Evolutionary conservation across 768 basidiomycete species (phyloP).

Genomic region (Leccinum fibrillosum): DNA sequence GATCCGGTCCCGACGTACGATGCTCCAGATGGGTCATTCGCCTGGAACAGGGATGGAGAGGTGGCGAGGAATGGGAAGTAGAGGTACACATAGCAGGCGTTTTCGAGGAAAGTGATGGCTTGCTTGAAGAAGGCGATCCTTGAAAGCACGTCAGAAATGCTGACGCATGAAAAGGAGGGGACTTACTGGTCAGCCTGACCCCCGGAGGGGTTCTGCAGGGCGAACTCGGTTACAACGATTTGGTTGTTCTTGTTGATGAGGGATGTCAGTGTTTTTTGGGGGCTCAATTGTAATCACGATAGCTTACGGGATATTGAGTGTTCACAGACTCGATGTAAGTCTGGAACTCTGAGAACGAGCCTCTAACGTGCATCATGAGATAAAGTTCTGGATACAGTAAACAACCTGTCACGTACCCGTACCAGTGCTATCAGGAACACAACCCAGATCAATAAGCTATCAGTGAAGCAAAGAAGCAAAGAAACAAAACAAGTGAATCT

Average conservation of each 20-base stretch:
- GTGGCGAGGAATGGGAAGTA: slow-evolving; percentile 39
- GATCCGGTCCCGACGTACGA: slow-evolving; percentile 26
- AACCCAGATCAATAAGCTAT: background rate
- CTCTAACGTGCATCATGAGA: slow-evolving; percentile 12
- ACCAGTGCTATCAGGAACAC: slow-evolving; percentile 24
- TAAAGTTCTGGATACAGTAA: background rate
- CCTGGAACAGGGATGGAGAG: slow-evolving; percentile 23
- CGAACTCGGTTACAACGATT: slow-evolving; percentile 33
- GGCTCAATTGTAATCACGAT: background rate
- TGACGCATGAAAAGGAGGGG: background rate
- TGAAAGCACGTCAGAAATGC: slow-evolving; percentile 1
- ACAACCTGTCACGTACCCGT: slow-evolving; percentile 19
- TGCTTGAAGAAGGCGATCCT: slow-evolving; percentile 32
- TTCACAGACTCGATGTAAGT: slow-evolving; percentile 27
- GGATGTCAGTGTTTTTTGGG: slow-evolving; percentile 2
- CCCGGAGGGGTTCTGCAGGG: slow-evolving; percentile 30
- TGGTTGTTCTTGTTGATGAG: slow-evolving; percentile 13
- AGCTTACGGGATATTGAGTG: slow-evolving; percentile 26
- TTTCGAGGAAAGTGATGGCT: slow-evolving; percentile 35
- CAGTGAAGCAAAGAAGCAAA: no score
- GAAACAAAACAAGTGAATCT: background rate
- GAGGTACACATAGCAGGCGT: slow-evolving; percentile 28
- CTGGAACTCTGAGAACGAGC: slow-evolving; percentile 26
- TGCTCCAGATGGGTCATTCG: slow-evolving; percentile 16
- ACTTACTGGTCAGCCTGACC: slow-evolving; percentile 31